These are phyloP conservation scores for Epichloe festucae DNA, from an alignment of 2,329 filamentous ascomycete genomes.

Conservation along the genomic window DNA sequence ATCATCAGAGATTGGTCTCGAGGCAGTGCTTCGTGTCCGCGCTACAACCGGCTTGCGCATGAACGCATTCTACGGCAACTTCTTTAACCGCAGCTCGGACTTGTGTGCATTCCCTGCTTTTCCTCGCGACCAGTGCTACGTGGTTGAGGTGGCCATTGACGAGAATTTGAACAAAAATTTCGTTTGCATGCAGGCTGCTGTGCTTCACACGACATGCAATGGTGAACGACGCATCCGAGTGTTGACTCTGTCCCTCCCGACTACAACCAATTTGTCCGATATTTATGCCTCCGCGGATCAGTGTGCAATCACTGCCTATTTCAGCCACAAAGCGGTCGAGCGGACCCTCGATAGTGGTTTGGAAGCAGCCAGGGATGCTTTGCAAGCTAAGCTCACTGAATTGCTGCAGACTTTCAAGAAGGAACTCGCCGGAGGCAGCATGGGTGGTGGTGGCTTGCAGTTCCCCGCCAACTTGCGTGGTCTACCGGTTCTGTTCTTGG, in stretches of 20 bases:
- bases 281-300: constrained; percentile 93
- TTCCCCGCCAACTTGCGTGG: constrained; percentile 87
- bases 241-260: constrained; percentile 83
- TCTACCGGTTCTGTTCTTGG: constrained; percentile 81
- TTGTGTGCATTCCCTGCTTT: constrained; percentile 97
- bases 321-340: constrained; percentile 96
- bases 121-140: constrained; percentile 92
- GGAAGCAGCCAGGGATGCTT: constrained; percentile 78
- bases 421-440: constrained; percentile 88
- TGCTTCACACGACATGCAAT: constrained; percentile 95
- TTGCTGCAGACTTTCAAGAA: constrained; percentile 92
- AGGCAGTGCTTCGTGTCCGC: constrained; percentile 88
- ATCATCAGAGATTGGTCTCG: constrained; percentile 90
- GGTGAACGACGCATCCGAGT: constrained; percentile 92
- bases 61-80: constrained; percentile 98
- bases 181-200: constrained; percentile 85
- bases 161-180: constrained; percentile 86
- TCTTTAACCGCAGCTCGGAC: constrained; percentile 97
- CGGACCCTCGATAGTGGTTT: constrained; percentile 72
- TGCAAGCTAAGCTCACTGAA: constrained; percentile 86
- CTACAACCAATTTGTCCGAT: constrained; percentile 79
- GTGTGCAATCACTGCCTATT: constrained; percentile 83
- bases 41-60: constrained; percentile 91
- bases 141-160: constrained; percentile 96
- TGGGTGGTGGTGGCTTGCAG: constrained; percentile 86